Base-by-base conservation (phyloP, 805 yeast genomes). In the Starmerella kuoi region DNA sequence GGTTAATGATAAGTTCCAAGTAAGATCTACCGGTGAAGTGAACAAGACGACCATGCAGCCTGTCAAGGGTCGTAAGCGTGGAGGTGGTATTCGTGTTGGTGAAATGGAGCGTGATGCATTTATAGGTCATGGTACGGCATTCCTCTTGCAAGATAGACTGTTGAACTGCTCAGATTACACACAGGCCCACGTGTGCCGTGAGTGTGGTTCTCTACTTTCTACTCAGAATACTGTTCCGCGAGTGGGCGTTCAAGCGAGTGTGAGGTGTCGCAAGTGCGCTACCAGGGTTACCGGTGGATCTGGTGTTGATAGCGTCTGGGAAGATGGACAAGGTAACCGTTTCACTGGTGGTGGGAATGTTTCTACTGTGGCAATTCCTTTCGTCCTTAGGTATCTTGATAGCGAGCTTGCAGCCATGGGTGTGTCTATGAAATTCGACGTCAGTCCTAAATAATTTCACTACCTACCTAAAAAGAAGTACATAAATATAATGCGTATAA, bases 31-130 rank as follows among this genome's bases (percentile, higher is more conserved):
- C 15, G 98, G 98, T 60, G 97, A 97, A 5, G 97, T 91, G 22
- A 88, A 88, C 64, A 76, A 91, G 28, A 73, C 91, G 61, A 91
- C 97, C 15, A 86, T 88, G 96, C 98, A 91, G 72, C 98, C 98
- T 31, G 98, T 91, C 43, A 91, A 91, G 68, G 98, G 98, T 58
- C 80, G 98, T 69, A 91, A 91, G 78, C 77, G 97, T 68, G 77
- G 81, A 52, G 98, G 98, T 66, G 98, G 98, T 80, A 91, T 91
- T 55, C 93, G 98, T 73, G 94, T 91, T 31, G 98, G 98, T 63
- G 98, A 91, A 65, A 91, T 91, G 98, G 98, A 91, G 67, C 82
- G 98, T 68, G 98, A 91, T 73, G 98, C 98, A 2, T 70, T 91
- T 56, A 86, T 91, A 62, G 98, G 97, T 46, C 98, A 91, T 60